Evolutionary conservation across 495 filamentous ascomycete genomes (phyloP).

Genomic region (Aspergillus haitiensis): DNA sequence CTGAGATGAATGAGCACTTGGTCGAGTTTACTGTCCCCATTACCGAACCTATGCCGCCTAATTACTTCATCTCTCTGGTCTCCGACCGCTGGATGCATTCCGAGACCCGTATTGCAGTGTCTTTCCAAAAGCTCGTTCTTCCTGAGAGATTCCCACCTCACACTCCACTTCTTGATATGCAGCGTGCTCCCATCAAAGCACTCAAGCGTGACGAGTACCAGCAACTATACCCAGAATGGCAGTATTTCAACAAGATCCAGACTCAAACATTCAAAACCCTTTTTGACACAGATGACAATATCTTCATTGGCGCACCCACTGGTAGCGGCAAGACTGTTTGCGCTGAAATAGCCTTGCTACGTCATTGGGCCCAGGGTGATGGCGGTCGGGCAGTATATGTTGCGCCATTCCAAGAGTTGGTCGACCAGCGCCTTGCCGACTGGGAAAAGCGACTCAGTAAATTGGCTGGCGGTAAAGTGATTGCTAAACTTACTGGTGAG

Average conservation of each 20-base stretch:
- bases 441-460: constrained; percentile 76
- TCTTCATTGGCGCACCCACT: constrained; percentile 84
- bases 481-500: constrained; percentile 93
- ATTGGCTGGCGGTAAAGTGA: constrained; percentile 80
- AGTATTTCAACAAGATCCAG: constrained; percentile 94
- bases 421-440: constrained; percentile 75
- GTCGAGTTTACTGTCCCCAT: constrained; percentile 97
- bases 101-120: constrained; percentile 88
- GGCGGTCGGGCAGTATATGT: constrained; percentile 86
- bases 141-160: constrained; percentile 95
- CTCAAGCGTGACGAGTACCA: constrained; percentile 84
- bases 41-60: constrained; percentile 95
- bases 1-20: constrained; percentile 87
- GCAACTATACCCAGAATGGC: constrained; percentile 79
- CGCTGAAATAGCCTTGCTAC: constrained; percentile 88
- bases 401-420: constrained; percentile 92
- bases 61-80: constrained; percentile 93
- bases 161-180: constrained; percentile 85
- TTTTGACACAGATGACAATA: constrained; percentile 86
- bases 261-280: constrained; percentile 95
- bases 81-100: constrained; percentile 99
- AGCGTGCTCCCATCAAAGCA: constrained; percentile 82
- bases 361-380: constrained; percentile 74
- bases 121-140: constrained; percentile 90
- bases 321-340: constrained; percentile 97